These are phyloP conservation scores for Erigeron philadelphicus DNA, from an alignment of 140 eudicot species.

Conservation along the genomic window DNA sequence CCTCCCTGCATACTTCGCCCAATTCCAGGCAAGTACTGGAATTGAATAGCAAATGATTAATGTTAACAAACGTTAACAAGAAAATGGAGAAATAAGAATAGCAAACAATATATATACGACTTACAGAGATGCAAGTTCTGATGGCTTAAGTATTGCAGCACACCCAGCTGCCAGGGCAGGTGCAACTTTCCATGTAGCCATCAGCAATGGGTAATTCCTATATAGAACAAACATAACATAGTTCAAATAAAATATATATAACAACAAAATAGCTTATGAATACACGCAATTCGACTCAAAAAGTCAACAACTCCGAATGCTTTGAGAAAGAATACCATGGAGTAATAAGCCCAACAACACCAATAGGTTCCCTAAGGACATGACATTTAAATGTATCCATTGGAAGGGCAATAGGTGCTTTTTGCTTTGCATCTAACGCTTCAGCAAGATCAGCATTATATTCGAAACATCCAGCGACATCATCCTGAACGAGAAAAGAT, in stretches of 20 bases:
- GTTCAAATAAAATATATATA: not conserved
- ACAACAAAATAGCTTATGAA: constrained; percentile 7
- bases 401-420: constrained; percentile 68
- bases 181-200: constrained; percentile 99
- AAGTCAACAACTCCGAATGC: not conserved
- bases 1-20: constrained; percentile 81
- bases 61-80: not conserved
- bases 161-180: constrained; percentile 99
- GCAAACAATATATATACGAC: constrained; percentile 20
- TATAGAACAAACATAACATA: not conserved
- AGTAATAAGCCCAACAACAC: constrained; percentile 89
- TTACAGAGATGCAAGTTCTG: constrained; percentile 87
- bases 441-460: constrained; percentile 93
- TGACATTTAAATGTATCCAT: constrained; percentile 82
- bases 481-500: constrained; percentile 55
- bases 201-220: constrained; percentile 93
- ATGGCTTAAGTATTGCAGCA: constrained; percentile 92
- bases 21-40: constrained; percentile 85
- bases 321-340: constrained; percentile 57
- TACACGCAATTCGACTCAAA: not conserved
- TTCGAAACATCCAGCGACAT: constrained; percentile 92
- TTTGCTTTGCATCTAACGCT: constrained; percentile 77
- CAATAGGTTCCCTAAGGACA: constrained; percentile 75
- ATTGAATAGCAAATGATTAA: constrained; percentile 12
- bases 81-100: not conserved